Evolutionary conservation across 1,284 basidiomycete genomes (phyloP).

Genomic region (Trichosporon ovoides): DNA sequence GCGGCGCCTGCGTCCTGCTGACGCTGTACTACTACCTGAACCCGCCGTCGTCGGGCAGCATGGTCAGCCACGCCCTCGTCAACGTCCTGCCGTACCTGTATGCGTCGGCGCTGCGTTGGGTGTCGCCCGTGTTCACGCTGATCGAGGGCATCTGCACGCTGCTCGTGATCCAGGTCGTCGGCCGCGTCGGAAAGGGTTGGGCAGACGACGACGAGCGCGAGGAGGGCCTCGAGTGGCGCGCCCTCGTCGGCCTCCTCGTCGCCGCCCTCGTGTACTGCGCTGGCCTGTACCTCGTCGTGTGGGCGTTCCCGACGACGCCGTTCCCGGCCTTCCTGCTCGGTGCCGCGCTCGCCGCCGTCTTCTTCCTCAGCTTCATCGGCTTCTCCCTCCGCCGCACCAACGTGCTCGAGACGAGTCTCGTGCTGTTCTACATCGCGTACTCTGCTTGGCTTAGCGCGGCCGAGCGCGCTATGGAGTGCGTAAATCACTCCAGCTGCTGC

Average conservation of each 20-base stretch:
- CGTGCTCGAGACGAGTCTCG: conserved; percentile 81
- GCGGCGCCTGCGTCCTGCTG: conserved; percentile 31
- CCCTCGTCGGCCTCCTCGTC: conserved; percentile 42
- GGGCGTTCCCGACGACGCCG: conserved; percentile 31
- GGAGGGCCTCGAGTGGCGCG: conserved; percentile 47
- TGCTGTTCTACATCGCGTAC: conserved; percentile 73
- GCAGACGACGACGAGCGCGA: conserved; percentile 48
- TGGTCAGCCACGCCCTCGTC: conserved; percentile 34
- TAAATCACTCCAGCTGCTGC: background rate
- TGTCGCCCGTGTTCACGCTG: conserved; percentile 47
- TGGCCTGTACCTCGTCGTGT: conserved; percentile 38
- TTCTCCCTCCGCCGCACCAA: conserved; percentile 83
- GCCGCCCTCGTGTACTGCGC: conserved; percentile 45
- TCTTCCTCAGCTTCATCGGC: conserved; percentile 86
- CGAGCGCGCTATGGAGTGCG: conserved; percentile 47
- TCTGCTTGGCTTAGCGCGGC: conserved; percentile 47
- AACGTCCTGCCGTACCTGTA: conserved; percentile 45
- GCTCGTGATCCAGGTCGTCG: conserved; percentile 47
- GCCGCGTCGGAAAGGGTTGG: conserved; percentile 48
- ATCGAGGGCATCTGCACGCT: conserved; percentile 46
- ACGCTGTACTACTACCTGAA: conserved; percentile 44
- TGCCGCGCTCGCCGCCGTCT: conserved; percentile 39
- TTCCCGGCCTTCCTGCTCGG: conserved; percentile 47
- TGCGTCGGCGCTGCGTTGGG: conserved; percentile 44
- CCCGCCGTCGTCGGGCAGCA: conserved; percentile 24